A percentile compares a stretch with the other conserved stretches of the same genome.
Evolutionary conservation across 2,329 filamentous ascomycete species (phyloP).

Genomic region (Colletotrichum destructivum): DNA sequence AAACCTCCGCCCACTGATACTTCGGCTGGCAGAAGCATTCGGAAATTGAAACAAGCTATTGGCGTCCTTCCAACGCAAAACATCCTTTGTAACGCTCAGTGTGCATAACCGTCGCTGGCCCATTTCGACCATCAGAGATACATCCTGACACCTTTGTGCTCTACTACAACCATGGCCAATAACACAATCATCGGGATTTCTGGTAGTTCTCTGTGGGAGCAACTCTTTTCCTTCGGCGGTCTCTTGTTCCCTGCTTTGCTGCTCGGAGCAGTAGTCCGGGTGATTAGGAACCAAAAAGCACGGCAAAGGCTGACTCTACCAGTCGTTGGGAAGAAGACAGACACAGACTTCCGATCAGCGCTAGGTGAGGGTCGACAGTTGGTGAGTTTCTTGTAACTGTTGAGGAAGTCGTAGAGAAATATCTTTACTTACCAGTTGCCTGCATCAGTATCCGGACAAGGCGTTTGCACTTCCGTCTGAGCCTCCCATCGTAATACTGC

Average conservation of each 20-base stretch:
- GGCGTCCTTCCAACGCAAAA: too few relatives aligned
- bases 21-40: too few relatives aligned
- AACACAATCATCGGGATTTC: not conserved
- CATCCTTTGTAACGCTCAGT: too few relatives aligned
- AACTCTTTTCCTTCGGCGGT: not conserved
- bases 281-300: not conserved
- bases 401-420: not conserved
- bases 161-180: not conserved
- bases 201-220: not conserved
- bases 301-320: slow-evolving; percentile 11
- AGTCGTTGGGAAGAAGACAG: not conserved
- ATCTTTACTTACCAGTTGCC: not conserved
- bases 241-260: not conserved
- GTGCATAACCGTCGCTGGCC: too few relatives aligned
- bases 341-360: slow-evolving; percentile 18
- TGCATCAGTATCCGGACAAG: slow-evolving; percentile 6
- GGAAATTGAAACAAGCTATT: too few relatives aligned
- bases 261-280: not conserved
- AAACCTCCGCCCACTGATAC: too few relatives aligned
- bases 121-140: not conserved
- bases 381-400: not conserved
- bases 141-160: not conserved
- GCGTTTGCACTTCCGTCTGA: slow-evolving; percentile 14
- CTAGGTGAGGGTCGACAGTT: not conserved
- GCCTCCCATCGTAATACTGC: slow-evolving; percentile 21